Conservation (phyloP, 495 filamentous ascomycete species). For the Penicillium paxilli region DNA sequence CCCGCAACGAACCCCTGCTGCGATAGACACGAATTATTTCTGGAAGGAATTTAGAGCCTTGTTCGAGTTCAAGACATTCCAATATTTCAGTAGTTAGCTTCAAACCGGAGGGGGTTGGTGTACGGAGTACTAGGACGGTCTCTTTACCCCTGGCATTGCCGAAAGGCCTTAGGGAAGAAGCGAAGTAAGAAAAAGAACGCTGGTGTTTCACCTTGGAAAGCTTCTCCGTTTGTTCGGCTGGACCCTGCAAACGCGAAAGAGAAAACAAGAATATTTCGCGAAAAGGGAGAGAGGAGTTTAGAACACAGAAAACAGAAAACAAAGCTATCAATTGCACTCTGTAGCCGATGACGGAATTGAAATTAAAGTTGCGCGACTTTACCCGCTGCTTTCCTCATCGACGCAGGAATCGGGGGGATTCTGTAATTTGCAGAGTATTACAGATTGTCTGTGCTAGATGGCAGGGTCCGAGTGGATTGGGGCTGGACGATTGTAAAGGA, state of each 20-base stretch:
- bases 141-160: not conserved
- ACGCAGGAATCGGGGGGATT: not conserved
- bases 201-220: slow-evolving; percentile 14
- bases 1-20: not conserved
- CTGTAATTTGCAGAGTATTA: not conserved
- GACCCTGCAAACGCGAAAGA: not conserved
- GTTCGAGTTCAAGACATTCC: not conserved
- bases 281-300: not conserved
- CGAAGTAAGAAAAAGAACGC: not conserved
- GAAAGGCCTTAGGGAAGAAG: not conserved
- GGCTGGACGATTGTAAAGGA: not conserved
- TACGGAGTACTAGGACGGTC: too few species aligned
- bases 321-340: not conserved
- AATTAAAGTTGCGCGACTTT: not conserved
- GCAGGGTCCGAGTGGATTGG: not conserved
- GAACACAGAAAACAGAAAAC: not conserved
- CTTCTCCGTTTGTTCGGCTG: slow-evolving; percentile 6
- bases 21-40: not conserved
- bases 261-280: not conserved
- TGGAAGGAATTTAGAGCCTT: not conserved
- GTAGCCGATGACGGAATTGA: not conserved
- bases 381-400: not conserved
- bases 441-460: not conserved
- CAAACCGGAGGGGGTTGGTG: not conserved
- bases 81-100: not conserved